phyloP scores from a whole-genome alignment of 2,329 filamentous ascomycete genomes.

The Pestalotiopsis sp. region DNA sequence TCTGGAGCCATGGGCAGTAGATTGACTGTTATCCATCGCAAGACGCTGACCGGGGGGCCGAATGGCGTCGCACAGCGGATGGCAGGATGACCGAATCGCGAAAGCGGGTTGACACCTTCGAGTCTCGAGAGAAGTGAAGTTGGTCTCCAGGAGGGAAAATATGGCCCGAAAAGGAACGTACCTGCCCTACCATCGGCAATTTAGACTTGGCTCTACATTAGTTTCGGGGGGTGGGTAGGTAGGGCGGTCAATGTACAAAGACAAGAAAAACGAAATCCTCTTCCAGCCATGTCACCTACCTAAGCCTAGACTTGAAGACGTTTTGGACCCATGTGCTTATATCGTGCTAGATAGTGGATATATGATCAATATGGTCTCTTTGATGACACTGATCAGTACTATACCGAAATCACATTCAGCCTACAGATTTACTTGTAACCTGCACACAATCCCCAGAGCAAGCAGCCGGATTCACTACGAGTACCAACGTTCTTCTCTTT shows the following conservation, averaged over 20 bases:
- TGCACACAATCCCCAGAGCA: not conserved
- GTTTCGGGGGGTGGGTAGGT: too few relatives aligned
- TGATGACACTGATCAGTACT: not conserved
- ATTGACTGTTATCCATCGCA: not conserved
- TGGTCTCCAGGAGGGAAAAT: not conserved
- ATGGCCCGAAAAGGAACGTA: not conserved
- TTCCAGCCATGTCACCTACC: too few relatives aligned
- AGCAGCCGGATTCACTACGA: too few relatives aligned
- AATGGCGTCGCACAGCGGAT: not conserved
- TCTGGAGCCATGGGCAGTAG: not conserved
- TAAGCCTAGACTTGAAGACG: too few relatives aligned
- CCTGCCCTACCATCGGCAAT: too few relatives aligned
- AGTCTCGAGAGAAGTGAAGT: not conserved
- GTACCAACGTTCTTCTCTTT: not conserved
- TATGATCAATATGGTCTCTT: not conserved
- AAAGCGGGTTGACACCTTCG: not conserved
- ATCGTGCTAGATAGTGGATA: not conserved
- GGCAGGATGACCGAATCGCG: not conserved
- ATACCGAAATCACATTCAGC: not conserved
- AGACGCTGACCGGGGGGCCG: not conserved
- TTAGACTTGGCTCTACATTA: too few relatives aligned
- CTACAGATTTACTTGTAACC: not conserved
- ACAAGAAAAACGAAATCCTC: too few relatives aligned
- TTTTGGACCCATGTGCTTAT: too few relatives aligned
- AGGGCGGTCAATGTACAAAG: too few relatives aligned